Base-by-base conservation (phyloP, 23 red algal species). In the Gracilaria domingensis region DNA sequence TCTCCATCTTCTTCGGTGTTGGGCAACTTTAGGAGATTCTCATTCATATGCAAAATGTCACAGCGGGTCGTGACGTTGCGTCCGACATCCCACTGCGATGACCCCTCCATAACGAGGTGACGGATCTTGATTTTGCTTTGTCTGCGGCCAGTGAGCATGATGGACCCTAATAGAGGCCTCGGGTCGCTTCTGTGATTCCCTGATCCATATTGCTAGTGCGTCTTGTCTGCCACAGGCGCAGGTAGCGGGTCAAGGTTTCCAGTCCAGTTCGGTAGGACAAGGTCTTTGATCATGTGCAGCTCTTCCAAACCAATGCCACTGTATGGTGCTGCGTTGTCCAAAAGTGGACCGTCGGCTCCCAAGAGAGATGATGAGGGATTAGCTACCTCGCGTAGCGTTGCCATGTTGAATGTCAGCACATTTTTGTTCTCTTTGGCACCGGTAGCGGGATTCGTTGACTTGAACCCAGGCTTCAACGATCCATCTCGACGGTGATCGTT, bases 241-340 rank as follows among this genome's bases (percentile, higher is more conserved):
- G 89, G 62, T n/a, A 92, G 12, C 20, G 1, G 55, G n/a, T 55
- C 75, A 7, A 90, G 32, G 12, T 20, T 50, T 26, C 59, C 28
- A 37, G 81, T 70, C 75, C 71, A 90, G 48, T 90, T 53, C 30
- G 87, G 75, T 14, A 26, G 32, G 12, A 90, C 51, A 28, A 80
- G 20, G 1, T 24, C 12, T 7, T 29, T 20, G 24, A 90, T 71
- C 21, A 74, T 25, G 20, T 75, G 30, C 4, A 84, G 24, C 42
- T 92, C 47, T 2, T 21, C 45, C 1, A 40, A 0, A 24, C 89
- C 64, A 50, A 92, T 83, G 17, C 65, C 89, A 82, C 61, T 77
- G 65, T 92, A 92, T 17, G 89, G 89, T 29, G 38, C 64, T 75
- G 39, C 78, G 44, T 75, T 59, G 66, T 92, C 79, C 17, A 92